These are phyloP conservation scores for maize (Zea mays) DNA, from an alignment of 176 grass and related monocot genomes.

Conservation along the genomic window DNA sequence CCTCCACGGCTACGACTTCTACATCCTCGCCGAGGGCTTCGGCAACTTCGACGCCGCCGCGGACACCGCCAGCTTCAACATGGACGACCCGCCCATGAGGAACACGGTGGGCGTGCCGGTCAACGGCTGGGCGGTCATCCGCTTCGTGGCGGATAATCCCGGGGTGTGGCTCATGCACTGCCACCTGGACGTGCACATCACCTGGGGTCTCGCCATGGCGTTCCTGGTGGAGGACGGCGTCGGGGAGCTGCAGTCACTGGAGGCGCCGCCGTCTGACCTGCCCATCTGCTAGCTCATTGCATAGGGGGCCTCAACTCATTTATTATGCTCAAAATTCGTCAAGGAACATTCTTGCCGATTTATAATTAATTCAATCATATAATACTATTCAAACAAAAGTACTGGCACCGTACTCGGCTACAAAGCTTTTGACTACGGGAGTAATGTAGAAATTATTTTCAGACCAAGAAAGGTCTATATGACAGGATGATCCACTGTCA, in stretches of 20 bases:
- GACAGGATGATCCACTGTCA: too few species aligned
- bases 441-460: too few species aligned
- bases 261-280: slow-evolving; percentile 59
- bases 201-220: slow-evolving; percentile 92
- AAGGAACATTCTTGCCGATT: too few species aligned
- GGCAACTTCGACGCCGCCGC: slow-evolving; percentile 68
- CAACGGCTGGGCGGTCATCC: slow-evolving; percentile 86
- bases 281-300: slow-evolving; percentile 53
- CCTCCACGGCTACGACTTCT: slow-evolving; percentile 92
- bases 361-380: too few species aligned
- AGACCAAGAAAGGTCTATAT: too few species aligned
- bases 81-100: slow-evolving; percentile 74
- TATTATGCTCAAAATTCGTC: too few species aligned
- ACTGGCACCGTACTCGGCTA: too few species aligned
- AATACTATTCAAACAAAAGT: too few species aligned
- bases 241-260: slow-evolving; percentile 60
- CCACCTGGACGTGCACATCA: slow-evolving; percentile 90
- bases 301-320: too few species aligned
- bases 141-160: slow-evolving; percentile 80
- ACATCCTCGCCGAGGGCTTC: slow-evolving; percentile 73
- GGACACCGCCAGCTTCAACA: slow-evolving; percentile 70
- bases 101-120: slow-evolving; percentile 89
- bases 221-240: slow-evolving; percentile 82
- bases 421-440: too few species aligned
- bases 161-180: slow-evolving; percentile 98